These are phyloP conservation scores for Camelina sativa DNA, from an alignment of 345 rosid species.

Conservation along the genomic window DNA sequence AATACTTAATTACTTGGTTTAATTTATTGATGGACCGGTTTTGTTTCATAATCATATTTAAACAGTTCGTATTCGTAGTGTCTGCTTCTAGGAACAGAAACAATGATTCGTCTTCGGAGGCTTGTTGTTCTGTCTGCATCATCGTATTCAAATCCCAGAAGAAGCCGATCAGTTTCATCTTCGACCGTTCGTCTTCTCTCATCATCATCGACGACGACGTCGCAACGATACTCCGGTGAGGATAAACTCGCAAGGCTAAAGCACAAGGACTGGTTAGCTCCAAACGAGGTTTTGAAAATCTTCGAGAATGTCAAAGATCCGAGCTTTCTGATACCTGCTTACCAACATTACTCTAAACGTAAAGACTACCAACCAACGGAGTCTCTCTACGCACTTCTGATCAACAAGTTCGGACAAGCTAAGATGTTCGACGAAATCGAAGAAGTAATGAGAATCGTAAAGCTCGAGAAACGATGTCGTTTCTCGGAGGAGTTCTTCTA, in stretches of 20 bases:
- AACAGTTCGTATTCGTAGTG: not conserved
- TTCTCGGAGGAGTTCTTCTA: slow-evolving; percentile 79
- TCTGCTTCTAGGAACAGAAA: not conserved
- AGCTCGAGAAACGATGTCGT: slow-evolving; percentile 52
- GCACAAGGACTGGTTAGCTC: slow-evolving; percentile 87
- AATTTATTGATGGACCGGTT: not conserved
- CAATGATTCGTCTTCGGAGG: slow-evolving; percentile 39
- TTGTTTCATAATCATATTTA: not conserved
- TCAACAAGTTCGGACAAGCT: slow-evolving; percentile 61
- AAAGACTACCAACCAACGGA: slow-evolving; percentile 83
- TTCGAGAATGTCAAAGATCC: slow-evolving; percentile 62
- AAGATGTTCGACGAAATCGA: slow-evolving; percentile 74
- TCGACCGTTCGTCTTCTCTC: slow-evolving; percentile 27
- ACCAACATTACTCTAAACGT: slow-evolving; percentile 64
- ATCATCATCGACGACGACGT: slow-evolving; percentile 25
- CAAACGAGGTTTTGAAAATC: slow-evolving; percentile 65
- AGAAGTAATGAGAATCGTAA: slow-evolving; percentile 54
- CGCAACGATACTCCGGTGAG: slow-evolving; percentile 24
- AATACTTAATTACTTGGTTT: not conserved
- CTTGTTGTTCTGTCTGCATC: slow-evolving; percentile 35
- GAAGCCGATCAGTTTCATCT: slow-evolving; percentile 2
- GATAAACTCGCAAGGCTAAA: slow-evolving; percentile 51
- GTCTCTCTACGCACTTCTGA: slow-evolving; percentile 60
- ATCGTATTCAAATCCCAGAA: slow-evolving; percentile 20
- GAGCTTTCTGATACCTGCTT: slow-evolving; percentile 50